Evolutionary conservation across 2,329 filamentous ascomycete genomes (phyloP).

Genomic region (Didymella pomorum): DNA sequence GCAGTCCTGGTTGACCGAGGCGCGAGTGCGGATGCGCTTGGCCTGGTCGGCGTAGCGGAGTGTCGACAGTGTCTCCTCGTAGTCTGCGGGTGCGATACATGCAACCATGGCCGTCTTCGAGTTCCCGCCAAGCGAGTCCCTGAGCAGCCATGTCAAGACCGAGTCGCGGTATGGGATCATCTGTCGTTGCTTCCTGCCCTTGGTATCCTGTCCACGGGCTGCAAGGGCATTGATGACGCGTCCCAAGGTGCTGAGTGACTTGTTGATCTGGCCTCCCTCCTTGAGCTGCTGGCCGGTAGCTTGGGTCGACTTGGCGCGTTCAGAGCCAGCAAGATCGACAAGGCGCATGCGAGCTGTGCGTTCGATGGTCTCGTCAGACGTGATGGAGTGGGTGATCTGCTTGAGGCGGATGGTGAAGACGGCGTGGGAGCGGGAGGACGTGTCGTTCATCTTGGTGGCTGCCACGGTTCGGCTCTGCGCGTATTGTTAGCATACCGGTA

Average conservation of each 20-base stretch:
- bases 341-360: slow-evolving; percentile 91
- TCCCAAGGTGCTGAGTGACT: slow-evolving; percentile 93
- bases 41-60: slow-evolving; percentile 97
- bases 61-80: slow-evolving; percentile 95
- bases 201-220: slow-evolving; percentile 63
- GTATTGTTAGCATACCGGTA: slow-evolving; percentile 16
- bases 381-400: slow-evolving; percentile 96
- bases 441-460: slow-evolving; percentile 99
- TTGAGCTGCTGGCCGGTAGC: slow-evolving; percentile 89
- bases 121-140: slow-evolving; percentile 95
- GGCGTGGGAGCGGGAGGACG: slow-evolving; percentile 92
- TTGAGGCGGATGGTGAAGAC: slow-evolving; percentile 98
- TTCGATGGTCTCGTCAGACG: slow-evolving; percentile 97
- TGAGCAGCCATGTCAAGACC: slow-evolving; percentile 83
- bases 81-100: slow-evolving; percentile 93
- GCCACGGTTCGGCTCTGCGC: slow-evolving; percentile 78
- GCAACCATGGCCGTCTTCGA: slow-evolving; percentile 99
- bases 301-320: slow-evolving; percentile 93
- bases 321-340: slow-evolving; percentile 93
- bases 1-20: slow-evolving; percentile 94
- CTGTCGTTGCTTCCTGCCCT: slow-evolving; percentile 59
- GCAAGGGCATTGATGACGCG: slow-evolving; percentile 92
- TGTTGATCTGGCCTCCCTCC: slow-evolving; percentile 98
- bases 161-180: slow-evolving; percentile 95
- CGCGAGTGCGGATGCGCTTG: slow-evolving; percentile 93